phyloP scores from a whole-genome alignment of 768 basidiomycete species.

The Amanita pallidorosea region DNA sequence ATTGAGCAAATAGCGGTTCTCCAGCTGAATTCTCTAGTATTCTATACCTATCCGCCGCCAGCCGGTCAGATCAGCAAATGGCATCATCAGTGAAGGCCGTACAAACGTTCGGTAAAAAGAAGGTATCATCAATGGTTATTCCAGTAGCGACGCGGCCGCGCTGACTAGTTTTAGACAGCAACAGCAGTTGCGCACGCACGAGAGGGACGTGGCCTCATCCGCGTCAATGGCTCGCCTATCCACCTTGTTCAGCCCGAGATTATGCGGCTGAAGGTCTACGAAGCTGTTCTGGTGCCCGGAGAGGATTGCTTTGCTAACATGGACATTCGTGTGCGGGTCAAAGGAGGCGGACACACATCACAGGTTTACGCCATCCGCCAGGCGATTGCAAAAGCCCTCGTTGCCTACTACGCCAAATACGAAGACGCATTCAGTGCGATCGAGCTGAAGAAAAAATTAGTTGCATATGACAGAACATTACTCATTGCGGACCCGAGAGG shows the following conservation, averaged over 20 bases:
- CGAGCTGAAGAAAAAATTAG: constrained; percentile 96
- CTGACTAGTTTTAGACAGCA: constrained; percentile 56
- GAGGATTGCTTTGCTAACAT: constrained; percentile 79
- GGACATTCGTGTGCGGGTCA: constrained; percentile 96
- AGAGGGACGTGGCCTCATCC: constrained; percentile 93
- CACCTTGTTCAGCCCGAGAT: constrained; percentile 92
- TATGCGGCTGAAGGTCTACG: constrained; percentile 96
- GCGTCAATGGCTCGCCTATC: constrained; percentile 95
- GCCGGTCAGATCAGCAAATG: constrained; percentile 40
- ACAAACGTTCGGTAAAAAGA: constrained; percentile 99
- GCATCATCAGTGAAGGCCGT: constrained; percentile 77
- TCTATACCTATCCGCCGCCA: constrained; percentile 11
- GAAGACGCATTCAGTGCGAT: constrained; percentile 94
- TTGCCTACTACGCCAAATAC: constrained; percentile 99
- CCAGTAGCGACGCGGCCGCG: constrained; percentile 7
- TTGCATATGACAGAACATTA: constrained; percentile 87
- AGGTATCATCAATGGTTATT: constrained; percentile 41
- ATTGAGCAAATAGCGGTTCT: background rate
- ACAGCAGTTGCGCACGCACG: constrained; percentile 96
- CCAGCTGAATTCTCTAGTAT: background rate
- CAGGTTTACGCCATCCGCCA: constrained; percentile 99
- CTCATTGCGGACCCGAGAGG: constrained; percentile 92
- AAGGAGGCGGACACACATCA: constrained; percentile 98
- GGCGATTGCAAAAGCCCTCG: constrained; percentile 94
- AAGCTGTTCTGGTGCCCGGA: constrained; percentile 89